Evolutionary conservation across 225 moss, liverwort and hornwort genomes (phyloP), one percentile per base, ranked within the genome.

Genomic region (Physcomitrium patens): DNA sequence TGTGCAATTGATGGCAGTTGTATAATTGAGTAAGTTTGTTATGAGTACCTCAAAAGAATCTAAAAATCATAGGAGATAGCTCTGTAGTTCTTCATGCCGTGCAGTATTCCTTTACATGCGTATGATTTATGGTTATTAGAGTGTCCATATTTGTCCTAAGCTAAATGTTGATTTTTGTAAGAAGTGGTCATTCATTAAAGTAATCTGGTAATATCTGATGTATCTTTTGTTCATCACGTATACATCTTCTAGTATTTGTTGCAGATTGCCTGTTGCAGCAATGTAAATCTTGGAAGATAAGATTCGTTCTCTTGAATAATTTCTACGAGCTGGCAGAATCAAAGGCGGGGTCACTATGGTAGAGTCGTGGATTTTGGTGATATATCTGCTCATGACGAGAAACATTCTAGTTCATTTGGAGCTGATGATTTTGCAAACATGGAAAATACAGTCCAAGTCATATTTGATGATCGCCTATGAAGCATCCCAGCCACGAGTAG

Each of bases 281-380:
- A 95, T 99, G 95, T 93, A 85, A 50, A 88, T 85, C 15, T 79
- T 95, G 70, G 99, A 99, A 74, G 95, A 93, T 69, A 93, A 99
- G 80, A 78, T 95, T 71, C 86, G 95, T 22, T 91, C 93, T 7
- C 80, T 99, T 79, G 99, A 99, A 83, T 93, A 99, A 78, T 99
- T 99, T 84, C 85, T 99, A 7, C 90, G 99, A 45, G 79, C 88
- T 45, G 90, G 99, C 41, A 88, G 95, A 55, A 92, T 73, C 95
- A 95, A 83, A 87, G 99, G 83, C 87, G 93, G 75, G 99, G 95
- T 47, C 89, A 91, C 69, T 95, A 99, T 82, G 99, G 93, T 8
- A 90, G 95, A 64, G 89, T 99, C 46, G 85, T 92, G 77, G 93
- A 95, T 9, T 12, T 84, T 12, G 91, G 95, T 63, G 99, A 99